Base-by-base conservation (phyloP, 345 rosid species). In the Lepidium aucheri region DNA sequence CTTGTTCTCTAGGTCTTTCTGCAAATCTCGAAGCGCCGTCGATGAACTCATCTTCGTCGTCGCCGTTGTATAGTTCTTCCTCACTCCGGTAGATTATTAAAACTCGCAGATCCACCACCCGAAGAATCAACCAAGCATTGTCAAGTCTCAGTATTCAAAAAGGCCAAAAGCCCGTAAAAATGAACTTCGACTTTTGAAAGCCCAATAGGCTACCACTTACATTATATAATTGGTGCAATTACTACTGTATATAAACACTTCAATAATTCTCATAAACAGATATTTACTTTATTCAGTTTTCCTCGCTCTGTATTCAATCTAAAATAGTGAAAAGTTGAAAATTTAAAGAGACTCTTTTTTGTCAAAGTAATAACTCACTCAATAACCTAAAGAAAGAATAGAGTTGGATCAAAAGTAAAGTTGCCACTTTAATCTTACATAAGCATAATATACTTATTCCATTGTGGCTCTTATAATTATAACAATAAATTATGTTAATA, bases 1-100 rank as follows among this genome's bases (percentile, higher is more conserved):
- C 69, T 85, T 89, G 76, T 76, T 81, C 67, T 92, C 98, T 14
- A 87, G 82, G 39, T 89, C 98, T 43, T 85, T 79, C 82, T 92
- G 97, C 22, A 88, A 72, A 38, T 93, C 99, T 26, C 85, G 82
- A 63, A 83, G 62, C 12, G 90, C 85, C 34, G 81, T 40, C 15
- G 98, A 78, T 54, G 95, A 86, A 77, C 78, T 83, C 98, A 88
- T 93, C 41, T 26, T 47, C 34, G 6, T n/a, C 33, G 51, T 12
- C 56, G 38, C 34, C 51, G 28, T 43, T 6, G 14, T 24, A 47
- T 10, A 18, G 59, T 17, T 7, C 58, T 16, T 35, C 18, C 5
- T 34, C 43, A 45, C 60, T 26, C 22, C 67, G n/a, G 50, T 49
- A 43, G 44, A n/a, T 62, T 18, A 33, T 42, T 57, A 41, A 16